phyloP scores from a whole-genome alignment of 805 yeast genomes.

The Wickerhamomyces rabaulensis region DNA sequence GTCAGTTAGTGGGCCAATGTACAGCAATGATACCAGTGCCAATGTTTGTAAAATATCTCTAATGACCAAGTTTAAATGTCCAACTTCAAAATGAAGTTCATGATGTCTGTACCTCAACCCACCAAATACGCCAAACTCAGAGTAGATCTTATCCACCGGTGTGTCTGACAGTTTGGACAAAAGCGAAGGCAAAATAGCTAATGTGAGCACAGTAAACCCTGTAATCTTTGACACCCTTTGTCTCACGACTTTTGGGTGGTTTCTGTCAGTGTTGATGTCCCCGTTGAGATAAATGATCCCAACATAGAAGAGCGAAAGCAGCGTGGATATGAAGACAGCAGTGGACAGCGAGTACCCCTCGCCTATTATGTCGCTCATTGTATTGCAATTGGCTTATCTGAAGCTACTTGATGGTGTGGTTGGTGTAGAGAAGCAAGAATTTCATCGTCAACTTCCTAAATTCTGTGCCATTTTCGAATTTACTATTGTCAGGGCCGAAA shows the following conservation, averaged over 20 bases:
- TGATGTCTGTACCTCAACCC: conserved; percentile 22
- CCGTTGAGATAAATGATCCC: conserved; percentile 29
- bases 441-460: too few relatives aligned
- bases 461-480: neutral
- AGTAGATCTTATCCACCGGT: conserved; percentile 6
- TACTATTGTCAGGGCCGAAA: neutral
- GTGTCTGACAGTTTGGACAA: conserved; percentile 6
- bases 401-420: neutral
- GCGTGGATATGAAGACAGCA: conserved; percentile 24
- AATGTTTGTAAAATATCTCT: conserved; percentile 18
- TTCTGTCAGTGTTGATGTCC: conserved; percentile 25
- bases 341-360: neutral
- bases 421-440: too few relatives aligned
- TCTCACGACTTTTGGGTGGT: conserved; percentile 38
- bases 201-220: conserved; percentile 4
- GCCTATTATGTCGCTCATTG: neutral
- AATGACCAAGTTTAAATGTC: conserved; percentile 7
- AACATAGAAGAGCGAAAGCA: conserved; percentile 44
- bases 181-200: conserved; percentile 6
- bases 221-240: conserved; percentile 36
- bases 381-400: neutral
- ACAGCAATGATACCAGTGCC: conserved; percentile 34
- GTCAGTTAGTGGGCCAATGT: conserved; percentile 44
- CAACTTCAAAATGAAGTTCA: conserved; percentile 1
- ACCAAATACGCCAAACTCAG: conserved; percentile 32